Evolutionary conservation across 352 stramenopile species (phyloP), one percentile per base, ranked within the genome.

Genomic region (Globisporangium cederbergense): DNA sequence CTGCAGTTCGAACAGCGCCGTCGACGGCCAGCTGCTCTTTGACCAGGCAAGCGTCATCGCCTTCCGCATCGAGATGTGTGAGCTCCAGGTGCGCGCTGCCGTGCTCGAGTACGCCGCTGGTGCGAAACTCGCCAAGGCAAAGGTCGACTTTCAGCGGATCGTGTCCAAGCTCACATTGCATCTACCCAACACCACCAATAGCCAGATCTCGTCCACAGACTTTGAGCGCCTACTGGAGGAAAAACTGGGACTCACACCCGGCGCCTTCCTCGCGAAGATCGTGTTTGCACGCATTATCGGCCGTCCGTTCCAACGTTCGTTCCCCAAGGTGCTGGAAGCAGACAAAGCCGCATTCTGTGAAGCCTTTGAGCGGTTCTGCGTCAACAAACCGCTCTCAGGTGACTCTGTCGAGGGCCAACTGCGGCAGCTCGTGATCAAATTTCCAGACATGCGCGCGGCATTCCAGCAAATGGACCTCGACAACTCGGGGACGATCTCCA

Each of bases 401-500:
- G 66, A 80, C 40, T 77, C 62, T 2, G 71, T 86, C 2, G 77
- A 83, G 68, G 77, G 77, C 0, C 71, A 79, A 30, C 51, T 86
- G 10, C 70, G 75, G 1, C 57, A 70, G 28, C 61, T 86, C 7
- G 46, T 76, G 0, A 51, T 59, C 11, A 70, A 60, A 9, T 58
- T 78, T 20, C 59, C 62, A 1, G 64, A 81, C 46, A 58, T 83
- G 42, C 67, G 58, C 3, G 45, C 62, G 4, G 67, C 56, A 5
- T 83, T 86, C 49, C 54, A 66, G 25, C 46, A 63, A 0, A 62
- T 82, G 10, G 75, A 86, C 36, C 6, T 67, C 0, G 75, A 86
- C n/a, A 11, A 36, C 25, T 81, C 77, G 0, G 75, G 75, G 1
- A 51, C 73, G 10, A 69, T 86, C 13, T 71, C 62, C 0, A 34